A percentile compares a stretch with the other conserved stretches of the same genome.
These are phyloP conservation scores for Clitocybe nebularis DNA, from an alignment of 1,284 basidiomycete genomes.

Conservation along the genomic window DNA sequence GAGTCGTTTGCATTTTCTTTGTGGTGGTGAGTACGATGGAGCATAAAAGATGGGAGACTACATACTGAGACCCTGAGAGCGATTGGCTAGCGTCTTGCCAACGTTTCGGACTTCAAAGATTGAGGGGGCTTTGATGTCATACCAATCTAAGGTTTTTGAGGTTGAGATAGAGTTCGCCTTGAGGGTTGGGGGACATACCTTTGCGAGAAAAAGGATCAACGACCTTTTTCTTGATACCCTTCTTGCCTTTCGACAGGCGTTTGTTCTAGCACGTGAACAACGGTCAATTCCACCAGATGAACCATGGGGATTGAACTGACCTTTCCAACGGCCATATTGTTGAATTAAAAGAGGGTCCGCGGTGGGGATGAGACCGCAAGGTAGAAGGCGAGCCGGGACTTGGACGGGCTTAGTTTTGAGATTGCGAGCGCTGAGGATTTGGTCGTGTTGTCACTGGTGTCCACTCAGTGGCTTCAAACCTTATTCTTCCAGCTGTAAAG, in stretches of 20 bases:
- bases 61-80: slow-evolving; percentile 96
- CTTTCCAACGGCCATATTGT: slow-evolving; percentile 90
- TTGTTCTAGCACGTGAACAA: slow-evolving; percentile 69
- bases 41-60: slow-evolving; percentile 20
- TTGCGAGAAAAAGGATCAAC: slow-evolving; percentile 99
- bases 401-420: slow-evolving; percentile 49
- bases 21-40: slow-evolving; percentile 11
- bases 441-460: slow-evolving; percentile 33
- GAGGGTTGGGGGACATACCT: slow-evolving; percentile 48
- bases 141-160: slow-evolving; percentile 77
- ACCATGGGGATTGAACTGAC: slow-evolving; percentile 37
- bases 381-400: slow-evolving; percentile 41
- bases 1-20: slow-evolving; percentile 98
- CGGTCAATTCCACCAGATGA: neutral
- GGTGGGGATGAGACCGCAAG: slow-evolving; percentile 40
- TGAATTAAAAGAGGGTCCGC: slow-evolving; percentile 33
- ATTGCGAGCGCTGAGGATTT: slow-evolving; percentile 22
- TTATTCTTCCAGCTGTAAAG: slow-evolving; percentile 49
- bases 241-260: slow-evolving; percentile 99
- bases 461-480: slow-evolving; percentile 40
- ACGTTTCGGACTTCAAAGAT: slow-evolving; percentile 97
- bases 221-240: slow-evolving; percentile 99
- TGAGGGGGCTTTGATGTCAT: slow-evolving; percentile 98
- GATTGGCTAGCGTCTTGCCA: slow-evolving; percentile 98
- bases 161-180: neutral